These are phyloP conservation scores for Dryadomyces quercivorus DNA, from an alignment of 2,329 filamentous ascomycete genomes.

Conservation along the genomic window DNA sequence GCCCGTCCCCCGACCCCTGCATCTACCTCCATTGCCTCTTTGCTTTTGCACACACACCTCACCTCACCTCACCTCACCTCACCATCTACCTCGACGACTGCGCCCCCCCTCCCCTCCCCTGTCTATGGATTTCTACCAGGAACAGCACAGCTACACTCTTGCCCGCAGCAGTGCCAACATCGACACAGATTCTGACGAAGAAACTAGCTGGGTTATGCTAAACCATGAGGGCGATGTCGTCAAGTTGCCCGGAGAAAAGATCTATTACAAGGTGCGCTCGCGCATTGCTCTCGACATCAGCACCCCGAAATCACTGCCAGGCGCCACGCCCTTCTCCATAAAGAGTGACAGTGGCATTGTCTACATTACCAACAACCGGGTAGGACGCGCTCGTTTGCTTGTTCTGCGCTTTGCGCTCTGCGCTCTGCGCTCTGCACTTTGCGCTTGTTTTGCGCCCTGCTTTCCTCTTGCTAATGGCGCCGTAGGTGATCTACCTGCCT, in stretches of 20 bases:
- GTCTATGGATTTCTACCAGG: slow-evolving; percentile 13
- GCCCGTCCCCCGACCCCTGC: too few species aligned
- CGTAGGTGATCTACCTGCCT: slow-evolving; percentile 78
- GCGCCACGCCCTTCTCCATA: slow-evolving; percentile 50
- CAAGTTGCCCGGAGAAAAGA: slow-evolving; percentile 71
- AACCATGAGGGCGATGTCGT: slow-evolving; percentile 62
- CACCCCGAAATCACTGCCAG: slow-evolving; percentile 53
- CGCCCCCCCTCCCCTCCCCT: slow-evolving; percentile 2
- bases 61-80: background rate
- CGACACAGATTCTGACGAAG: slow-evolving; percentile 39
- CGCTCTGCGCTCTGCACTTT: too few species aligned
- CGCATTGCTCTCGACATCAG: slow-evolving; percentile 68
- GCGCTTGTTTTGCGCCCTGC: background rate
- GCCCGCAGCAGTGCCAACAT: slow-evolving; percentile 24
- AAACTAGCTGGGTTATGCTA: slow-evolving; percentile 79
- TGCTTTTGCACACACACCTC: background rate
- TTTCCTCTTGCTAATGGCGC: background rate
- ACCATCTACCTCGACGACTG: background rate
- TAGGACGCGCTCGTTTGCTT: slow-evolving; percentile 23
- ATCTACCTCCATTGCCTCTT: slow-evolving; percentile 7
- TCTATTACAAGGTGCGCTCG: slow-evolving; percentile 67
- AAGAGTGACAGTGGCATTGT: slow-evolving; percentile 65
- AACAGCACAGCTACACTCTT: slow-evolving; percentile 25
- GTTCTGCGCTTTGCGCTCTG: background rate
- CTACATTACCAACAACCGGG: slow-evolving; percentile 76